Conservation (phyloP, 495 filamentous ascomycete genomes). For the Penicillium goetzii region DNA sequence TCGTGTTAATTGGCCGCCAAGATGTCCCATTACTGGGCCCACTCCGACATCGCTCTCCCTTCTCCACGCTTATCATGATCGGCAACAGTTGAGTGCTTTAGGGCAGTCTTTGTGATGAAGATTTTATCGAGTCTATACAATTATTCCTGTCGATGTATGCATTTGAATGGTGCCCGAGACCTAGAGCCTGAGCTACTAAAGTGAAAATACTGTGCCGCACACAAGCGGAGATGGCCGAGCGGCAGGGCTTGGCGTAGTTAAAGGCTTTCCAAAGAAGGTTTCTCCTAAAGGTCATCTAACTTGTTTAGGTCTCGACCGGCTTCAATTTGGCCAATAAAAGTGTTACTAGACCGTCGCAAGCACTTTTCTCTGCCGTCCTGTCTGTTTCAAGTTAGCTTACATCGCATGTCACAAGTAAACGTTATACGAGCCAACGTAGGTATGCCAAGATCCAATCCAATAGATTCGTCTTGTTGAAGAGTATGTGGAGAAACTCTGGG, state of each 20-base stretch:
- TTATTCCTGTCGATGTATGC: not conserved
- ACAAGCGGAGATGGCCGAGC: slow-evolving; percentile 1
- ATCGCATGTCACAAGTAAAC: not conserved
- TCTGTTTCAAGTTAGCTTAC: slow-evolving; percentile 14
- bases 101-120: not conserved
- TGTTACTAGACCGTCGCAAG: not conserved
- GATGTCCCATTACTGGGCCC: not conserved
- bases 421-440: not conserved
- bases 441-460: not conserved
- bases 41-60: slow-evolving; percentile 1
- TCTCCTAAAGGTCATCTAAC: not conserved
- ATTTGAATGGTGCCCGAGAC: not conserved
- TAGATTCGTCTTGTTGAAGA: not conserved
- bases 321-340: not conserved
- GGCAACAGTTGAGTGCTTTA: not conserved
- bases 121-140: not conserved
- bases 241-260: not conserved
- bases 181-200: not conserved
- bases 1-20: not conserved
- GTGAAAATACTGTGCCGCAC: not conserved
- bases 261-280: not conserved
- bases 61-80: not conserved
- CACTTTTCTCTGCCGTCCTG: slow-evolving; percentile 17
- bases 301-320: not conserved
- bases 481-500: not conserved